phyloP scores from a whole-genome alignment of 2,329 filamentous ascomycete genomes.

The Chrysoporthe deuterocubensis region DNA sequence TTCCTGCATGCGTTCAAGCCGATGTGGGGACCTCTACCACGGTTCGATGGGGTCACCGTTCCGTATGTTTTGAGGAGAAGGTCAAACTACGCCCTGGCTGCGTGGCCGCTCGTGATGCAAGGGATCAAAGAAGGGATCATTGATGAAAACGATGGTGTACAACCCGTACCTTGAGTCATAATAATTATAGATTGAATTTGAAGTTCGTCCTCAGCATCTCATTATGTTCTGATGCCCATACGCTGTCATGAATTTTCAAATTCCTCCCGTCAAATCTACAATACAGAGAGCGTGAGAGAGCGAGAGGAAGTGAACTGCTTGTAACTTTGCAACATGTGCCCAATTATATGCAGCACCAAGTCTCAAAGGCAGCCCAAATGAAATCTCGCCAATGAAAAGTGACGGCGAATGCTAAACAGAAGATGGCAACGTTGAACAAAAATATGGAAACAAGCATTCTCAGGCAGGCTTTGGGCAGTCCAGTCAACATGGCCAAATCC shows the following conservation, averaged over 20 bases:
- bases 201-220: not conserved
- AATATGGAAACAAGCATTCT: not conserved
- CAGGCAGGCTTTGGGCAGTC: slow-evolving; percentile 33
- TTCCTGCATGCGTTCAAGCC: slow-evolving; percentile 30
- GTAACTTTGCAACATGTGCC: too few relatives aligned
- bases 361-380: too few relatives aligned
- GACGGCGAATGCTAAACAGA: too few relatives aligned
- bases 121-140: slow-evolving; percentile 25
- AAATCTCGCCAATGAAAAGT: too few relatives aligned
- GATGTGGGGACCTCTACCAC: slow-evolving; percentile 23
- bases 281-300: not conserved
- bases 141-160: slow-evolving; percentile 6
- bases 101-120: slow-evolving; percentile 34
- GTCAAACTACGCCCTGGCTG: slow-evolving; percentile 27
- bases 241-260: too few relatives aligned
- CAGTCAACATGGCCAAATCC: slow-evolving; percentile 38
- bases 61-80: slow-evolving; percentile 18
- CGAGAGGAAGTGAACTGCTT: too few relatives aligned
- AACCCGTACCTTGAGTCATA: not conserved
- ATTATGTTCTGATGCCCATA: too few relatives aligned
- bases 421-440: too few relatives aligned
- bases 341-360: too few relatives aligned
- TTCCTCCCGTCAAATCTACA: not conserved
- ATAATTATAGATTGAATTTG: not conserved
- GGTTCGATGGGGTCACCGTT: slow-evolving; percentile 8